These are phyloP conservation scores for Pestalotiopsis sp. DNA, from an alignment of 2,329 filamentous ascomycete species.

Conservation along the genomic window DNA sequence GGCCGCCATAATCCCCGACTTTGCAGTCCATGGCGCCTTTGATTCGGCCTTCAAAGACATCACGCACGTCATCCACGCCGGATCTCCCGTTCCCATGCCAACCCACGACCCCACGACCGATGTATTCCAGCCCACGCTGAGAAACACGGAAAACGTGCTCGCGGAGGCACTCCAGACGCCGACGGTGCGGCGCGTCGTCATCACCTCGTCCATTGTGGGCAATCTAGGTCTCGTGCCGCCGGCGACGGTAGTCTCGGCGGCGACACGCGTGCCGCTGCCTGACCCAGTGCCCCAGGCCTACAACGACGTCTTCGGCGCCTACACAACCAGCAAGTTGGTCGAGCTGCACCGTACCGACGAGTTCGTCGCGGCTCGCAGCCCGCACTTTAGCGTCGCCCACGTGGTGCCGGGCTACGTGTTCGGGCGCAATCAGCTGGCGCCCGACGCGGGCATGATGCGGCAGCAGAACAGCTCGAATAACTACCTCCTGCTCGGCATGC, in stretches of 20 bases:
- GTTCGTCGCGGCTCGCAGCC: constrained; percentile 20
- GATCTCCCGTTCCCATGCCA: background rate
- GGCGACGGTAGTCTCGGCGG: constrained; percentile 16
- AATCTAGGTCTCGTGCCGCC: constrained; percentile 18
- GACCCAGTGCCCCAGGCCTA: constrained; percentile 18
- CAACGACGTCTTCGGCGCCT: constrained; percentile 18
- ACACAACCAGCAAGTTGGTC: constrained; percentile 21
- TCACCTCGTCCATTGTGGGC: constrained; percentile 27
- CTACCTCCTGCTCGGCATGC: constrained; percentile 22
- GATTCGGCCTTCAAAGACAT: background rate
- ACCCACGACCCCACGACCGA: background rate
- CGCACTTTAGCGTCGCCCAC: constrained; percentile 26
- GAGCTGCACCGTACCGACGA: constrained; percentile 23
- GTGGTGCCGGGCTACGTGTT: constrained; percentile 29
- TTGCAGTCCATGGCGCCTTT: constrained; percentile 10
- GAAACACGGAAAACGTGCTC: constrained; percentile 10
- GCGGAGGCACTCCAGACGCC: constrained; percentile 22
- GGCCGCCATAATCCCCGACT: constrained; percentile 23
- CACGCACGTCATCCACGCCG: background rate
- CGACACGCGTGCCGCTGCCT: constrained; percentile 21
- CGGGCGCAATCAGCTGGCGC: constrained; percentile 27
- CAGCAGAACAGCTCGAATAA: constrained; percentile 29
- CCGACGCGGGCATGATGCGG: constrained; percentile 23
- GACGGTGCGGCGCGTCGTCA: constrained; percentile 23
- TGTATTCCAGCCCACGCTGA: background rate